phyloP scores from a whole-genome alignment of 2,329 filamentous ascomycete genomes.

The Colletotrichum costaricense region DNA sequence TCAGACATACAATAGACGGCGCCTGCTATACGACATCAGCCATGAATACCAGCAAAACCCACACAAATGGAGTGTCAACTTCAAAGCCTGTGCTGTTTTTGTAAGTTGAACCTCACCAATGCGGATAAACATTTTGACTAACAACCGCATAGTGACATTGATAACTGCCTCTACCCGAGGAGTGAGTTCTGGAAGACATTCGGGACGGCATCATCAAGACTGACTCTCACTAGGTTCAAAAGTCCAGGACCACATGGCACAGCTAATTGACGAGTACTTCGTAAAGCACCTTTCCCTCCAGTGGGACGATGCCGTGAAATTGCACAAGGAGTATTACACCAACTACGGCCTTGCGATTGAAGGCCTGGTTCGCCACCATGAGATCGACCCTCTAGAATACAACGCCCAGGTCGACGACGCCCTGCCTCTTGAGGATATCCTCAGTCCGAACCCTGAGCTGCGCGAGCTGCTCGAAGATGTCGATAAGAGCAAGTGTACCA shows the following conservation, averaged over 20 bases:
- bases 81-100: slow-evolving; percentile 57
- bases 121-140: neutral
- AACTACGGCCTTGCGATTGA: slow-evolving; percentile 98
- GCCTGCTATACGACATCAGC: neutral
- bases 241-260: slow-evolving; percentile 89
- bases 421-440: slow-evolving; percentile 84
- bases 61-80: slow-evolving; percentile 47
- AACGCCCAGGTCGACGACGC: slow-evolving; percentile 96
- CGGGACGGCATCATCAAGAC: neutral
- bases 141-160: slow-evolving; percentile 80
- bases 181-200: slow-evolving; percentile 61
- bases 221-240: slow-evolving; percentile 67
- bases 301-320: slow-evolving; percentile 81
- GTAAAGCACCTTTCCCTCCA: slow-evolving; percentile 78
- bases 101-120: slow-evolving; percentile 41
- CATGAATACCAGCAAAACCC: slow-evolving; percentile 32
- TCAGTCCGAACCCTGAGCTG: slow-evolving; percentile 81
- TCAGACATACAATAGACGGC: neutral
- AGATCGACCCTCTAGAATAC: slow-evolving; percentile 95
- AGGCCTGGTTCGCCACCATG: slow-evolving; percentile 91
- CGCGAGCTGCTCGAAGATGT: slow-evolving; percentile 83
- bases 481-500: slow-evolving; percentile 83
- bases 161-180: slow-evolving; percentile 96
- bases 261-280: slow-evolving; percentile 78
- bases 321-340: slow-evolving; percentile 93